Base-by-base conservation (phyloP, 805 yeast species). In the Zygoascus bituminiphila region DNA sequence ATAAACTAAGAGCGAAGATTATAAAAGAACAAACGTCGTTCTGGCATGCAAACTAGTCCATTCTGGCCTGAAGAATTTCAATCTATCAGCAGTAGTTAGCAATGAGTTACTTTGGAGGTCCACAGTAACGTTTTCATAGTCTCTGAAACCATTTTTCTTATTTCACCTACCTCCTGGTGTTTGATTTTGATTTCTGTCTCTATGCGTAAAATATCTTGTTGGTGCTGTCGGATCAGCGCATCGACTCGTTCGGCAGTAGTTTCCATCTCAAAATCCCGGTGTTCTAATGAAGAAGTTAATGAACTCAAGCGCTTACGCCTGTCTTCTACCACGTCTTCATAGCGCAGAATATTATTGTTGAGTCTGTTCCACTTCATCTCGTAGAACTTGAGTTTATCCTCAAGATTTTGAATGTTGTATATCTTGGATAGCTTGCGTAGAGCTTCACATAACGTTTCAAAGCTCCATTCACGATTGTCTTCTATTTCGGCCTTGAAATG, bases 361-460 rank as follows among this genome's bases (percentile, higher is more conserved):
- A 77, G 53, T 41, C 42, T 51, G 26, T 48, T 62, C 60, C 64
- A 74, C 52, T 63, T 72, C 54, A 41, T 48, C 43, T 67, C 42
- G 50, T 56, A 50, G 52, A 52, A 24, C 52, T 57, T 29, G 42
- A 62, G 33, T 56, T 66, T 52, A 46, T 59, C 55, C 53, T 62
- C 62, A 50, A 71, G 41, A 55, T 70, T 62, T 61, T 72, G 54
- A 59, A 73, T 54, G 55, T 72, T 66, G 61, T 71, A 57, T 56
- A 56, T 63, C 47, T 54, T 57, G 24, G 65, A 51, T 33, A 73
- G 52, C n/a, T 63, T 61, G 26, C 68, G 64, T 17, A 71, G 69
- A 2, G 69, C 67, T 8, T 67, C 71, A 46, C 77, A 71, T n/a
- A 78, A 52, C 1, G 70, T 72, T 25, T 68, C 69, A 4, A 77